Conservation (phyloP, 225 moss, liverwort and hornwort genomes). For the Lunularia cruciata region DNA sequence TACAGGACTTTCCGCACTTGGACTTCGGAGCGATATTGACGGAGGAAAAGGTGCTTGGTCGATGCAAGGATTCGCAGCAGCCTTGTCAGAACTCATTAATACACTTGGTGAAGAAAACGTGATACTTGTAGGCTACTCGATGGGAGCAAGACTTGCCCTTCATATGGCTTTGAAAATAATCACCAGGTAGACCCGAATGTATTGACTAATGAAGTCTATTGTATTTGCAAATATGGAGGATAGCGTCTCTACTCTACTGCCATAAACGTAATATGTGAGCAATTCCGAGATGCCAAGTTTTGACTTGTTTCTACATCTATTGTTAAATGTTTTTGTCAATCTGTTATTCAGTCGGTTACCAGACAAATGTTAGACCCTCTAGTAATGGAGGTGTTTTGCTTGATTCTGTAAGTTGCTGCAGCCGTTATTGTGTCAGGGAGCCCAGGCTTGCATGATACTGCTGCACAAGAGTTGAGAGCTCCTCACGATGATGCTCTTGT, state of each 20-base stretch:
- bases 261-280: too few relatives aligned
- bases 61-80: slow-evolving; percentile 56
- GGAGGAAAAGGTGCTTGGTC: too few relatives aligned
- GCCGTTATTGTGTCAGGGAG: slow-evolving; percentile 85
- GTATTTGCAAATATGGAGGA: too few relatives aligned
- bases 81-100: slow-evolving; percentile 51
- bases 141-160: slow-evolving; percentile 91
- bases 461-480: slow-evolving; percentile 48
- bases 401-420: slow-evolving; percentile 61
- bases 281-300: too few relatives aligned
- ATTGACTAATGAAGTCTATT: too few relatives aligned
- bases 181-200: slow-evolving; percentile 43
- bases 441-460: slow-evolving; percentile 64
- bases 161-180: slow-evolving; percentile 60
- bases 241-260: too few relatives aligned
- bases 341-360: too few relatives aligned
- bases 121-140: slow-evolving; percentile 89
- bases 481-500: slow-evolving; percentile 68
- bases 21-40: slow-evolving; percentile 3
- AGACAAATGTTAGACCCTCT: too few relatives aligned
- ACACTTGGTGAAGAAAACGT: slow-evolving; percentile 37
- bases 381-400: too few relatives aligned
- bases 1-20: neutral
- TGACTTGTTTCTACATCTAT: too few relatives aligned
- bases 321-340: too few relatives aligned